Conservation (phyloP, 805 yeast genomes). For the Cyberlindnera veronae region DNA sequence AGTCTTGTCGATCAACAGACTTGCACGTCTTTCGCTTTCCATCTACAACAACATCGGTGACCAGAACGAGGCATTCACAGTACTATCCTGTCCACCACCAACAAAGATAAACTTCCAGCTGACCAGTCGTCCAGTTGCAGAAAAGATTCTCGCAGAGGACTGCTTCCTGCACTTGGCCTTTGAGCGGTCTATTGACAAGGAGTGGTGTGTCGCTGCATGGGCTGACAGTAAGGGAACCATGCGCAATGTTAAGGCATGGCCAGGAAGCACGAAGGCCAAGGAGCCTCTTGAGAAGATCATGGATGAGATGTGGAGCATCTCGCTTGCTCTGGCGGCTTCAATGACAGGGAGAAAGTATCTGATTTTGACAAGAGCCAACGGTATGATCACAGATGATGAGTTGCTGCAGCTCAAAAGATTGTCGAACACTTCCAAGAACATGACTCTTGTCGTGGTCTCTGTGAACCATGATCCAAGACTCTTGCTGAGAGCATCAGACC, state of each 20-base stretch:
- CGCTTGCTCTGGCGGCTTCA: conserved; percentile 39
- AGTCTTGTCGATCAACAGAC: conserved; percentile 31
- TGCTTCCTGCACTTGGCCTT: conserved; percentile 82
- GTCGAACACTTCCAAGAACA: conserved; percentile 50
- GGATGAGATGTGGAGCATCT: conserved; percentile 63
- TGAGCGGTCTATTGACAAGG: conserved; percentile 73
- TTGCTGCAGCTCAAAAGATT: conserved; percentile 74
- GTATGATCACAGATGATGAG: conserved; percentile 79
- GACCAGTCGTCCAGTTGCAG: conserved; percentile 33
- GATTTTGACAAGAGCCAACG: conserved; percentile 66
- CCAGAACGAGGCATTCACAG: conserved; percentile 31
- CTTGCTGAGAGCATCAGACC: conserved; percentile 31
- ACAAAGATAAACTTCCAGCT: conserved; percentile 41
- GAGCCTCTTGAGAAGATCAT: conserved; percentile 52
- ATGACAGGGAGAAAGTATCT: conserved; percentile 47
- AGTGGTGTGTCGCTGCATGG: conserved; percentile 89
- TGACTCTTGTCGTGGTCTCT: conserved; percentile 66
- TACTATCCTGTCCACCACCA: conserved; percentile 41
- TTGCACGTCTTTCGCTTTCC: conserved; percentile 45
- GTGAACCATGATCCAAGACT: conserved; percentile 58
- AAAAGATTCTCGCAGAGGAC: conserved; percentile 54
- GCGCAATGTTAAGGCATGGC: conserved; percentile 64
- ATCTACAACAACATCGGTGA: conserved; percentile 58
- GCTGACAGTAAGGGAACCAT: conserved; percentile 76
- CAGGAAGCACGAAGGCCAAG: conserved; percentile 33